Evolutionary conservation across 768 basidiomycete species (phyloP).

Genomic region (Hericium rajendrae): DNA sequence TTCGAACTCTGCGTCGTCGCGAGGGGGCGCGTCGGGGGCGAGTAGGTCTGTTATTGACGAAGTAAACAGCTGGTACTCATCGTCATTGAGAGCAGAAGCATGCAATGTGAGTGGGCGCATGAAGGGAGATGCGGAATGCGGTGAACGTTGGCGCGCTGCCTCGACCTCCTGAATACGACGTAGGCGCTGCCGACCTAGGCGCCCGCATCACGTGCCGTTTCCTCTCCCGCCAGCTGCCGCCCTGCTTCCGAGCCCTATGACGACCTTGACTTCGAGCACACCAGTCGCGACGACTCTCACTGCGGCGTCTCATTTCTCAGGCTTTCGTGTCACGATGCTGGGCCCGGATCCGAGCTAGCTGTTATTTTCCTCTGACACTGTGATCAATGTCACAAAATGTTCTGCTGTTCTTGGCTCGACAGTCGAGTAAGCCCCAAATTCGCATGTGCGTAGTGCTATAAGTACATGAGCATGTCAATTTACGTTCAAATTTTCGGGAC

Average conservation of each 20-base stretch:
- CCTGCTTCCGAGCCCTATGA: neutral
- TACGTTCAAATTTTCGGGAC: too few species aligned
- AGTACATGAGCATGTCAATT: too few species aligned
- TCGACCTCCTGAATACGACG: neutral
- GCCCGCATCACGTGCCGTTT: neutral
- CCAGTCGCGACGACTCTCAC: neutral
- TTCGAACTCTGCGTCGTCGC: slow-evolving; percentile 45
- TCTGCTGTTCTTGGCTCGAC: too few species aligned
- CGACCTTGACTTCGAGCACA: neutral
- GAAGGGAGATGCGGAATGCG: neutral
- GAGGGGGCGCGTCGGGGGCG: slow-evolving; percentile 10
- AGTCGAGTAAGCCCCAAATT: too few species aligned
- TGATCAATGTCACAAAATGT: too few species aligned
- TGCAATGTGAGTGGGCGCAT: slow-evolving; percentile 58
- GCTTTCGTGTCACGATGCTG: too few species aligned
- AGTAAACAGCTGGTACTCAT: slow-evolving; percentile 63
- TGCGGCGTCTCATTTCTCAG: too few species aligned
- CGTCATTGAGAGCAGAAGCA: slow-evolving; percentile 65
- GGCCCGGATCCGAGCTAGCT: too few species aligned
- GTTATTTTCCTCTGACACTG: too few species aligned
- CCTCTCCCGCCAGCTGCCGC: too few species aligned
- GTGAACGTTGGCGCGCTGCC: neutral
- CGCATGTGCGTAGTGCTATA: too few species aligned
- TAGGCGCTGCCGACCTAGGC: neutral
- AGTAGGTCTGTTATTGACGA: slow-evolving; percentile 37